Evolutionary conservation across 495 filamentous ascomycete genomes (phyloP), one percentile per base, ranked within the genome.

Genomic region (Trichoderma parareesei): DNA sequence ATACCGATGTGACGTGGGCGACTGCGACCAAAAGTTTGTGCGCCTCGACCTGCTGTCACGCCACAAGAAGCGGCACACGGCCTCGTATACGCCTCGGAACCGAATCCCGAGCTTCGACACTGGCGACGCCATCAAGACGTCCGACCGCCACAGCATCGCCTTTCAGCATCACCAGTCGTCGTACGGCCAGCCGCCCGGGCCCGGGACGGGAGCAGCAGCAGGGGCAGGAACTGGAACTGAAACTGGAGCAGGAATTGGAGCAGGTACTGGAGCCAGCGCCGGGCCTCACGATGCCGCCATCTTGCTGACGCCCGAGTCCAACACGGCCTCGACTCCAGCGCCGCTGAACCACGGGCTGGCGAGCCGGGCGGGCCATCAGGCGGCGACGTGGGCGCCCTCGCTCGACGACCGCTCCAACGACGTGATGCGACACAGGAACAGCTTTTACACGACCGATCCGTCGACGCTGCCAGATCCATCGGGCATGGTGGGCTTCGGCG

Each of bases 1-100:
- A 65, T 98, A 93, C 74, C 84, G 83, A 62, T 98, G 94, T 79
- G 90, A 97, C 76, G 90, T 92, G 66, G 88, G 88, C 38, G 91
- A 89, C 64, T 98, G 94, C 74, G 83, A 85, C 40, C 90, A 94
- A 62, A 87, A 86, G 67, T 98, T 98, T 75, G 94, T 97, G 61
- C 86, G 94, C 65, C 92, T 93, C 69, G 94, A 98, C 71, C 84
- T 98, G 37, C 90, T 96, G 64, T 81, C 91, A 49, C 87, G 94
- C 38, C 94, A 98, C 77, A 87, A 88, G 70, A 96, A 97, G 74
- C 86, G 94, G 27, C 94, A 98, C 73, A 96, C 92, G 20, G 87
- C 90, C 40, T 88, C 91, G 63, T 94, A 93, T 60, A 93, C 92
- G 7, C 93, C 96, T 70, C 78, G 96, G 46, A 92, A 97, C 74